These are phyloP conservation scores for Papiliotrema nemorosa DNA, from an alignment of 1,284 basidiomycete genomes.

Conservation along the genomic window DNA sequence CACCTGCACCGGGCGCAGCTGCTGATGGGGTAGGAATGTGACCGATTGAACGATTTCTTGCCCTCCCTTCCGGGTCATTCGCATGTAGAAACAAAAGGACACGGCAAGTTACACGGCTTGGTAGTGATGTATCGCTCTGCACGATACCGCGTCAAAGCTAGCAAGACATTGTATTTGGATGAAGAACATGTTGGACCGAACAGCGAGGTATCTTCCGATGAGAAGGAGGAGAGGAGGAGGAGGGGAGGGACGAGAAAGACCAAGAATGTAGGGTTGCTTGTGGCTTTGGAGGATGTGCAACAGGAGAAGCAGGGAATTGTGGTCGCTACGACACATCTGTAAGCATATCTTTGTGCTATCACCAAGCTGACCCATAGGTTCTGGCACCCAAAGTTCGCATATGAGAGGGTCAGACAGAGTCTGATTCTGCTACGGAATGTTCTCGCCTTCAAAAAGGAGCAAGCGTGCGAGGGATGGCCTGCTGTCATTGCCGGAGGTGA, in stretches of 20 bases:
- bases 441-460: slow-evolving; percentile 57
- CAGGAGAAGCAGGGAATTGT: slow-evolving; percentile 52
- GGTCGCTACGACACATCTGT: slow-evolving; percentile 63
- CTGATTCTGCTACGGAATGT: slow-evolving; percentile 64
- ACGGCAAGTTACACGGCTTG: slow-evolving; percentile 74
- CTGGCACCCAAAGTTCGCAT: slow-evolving; percentile 88
- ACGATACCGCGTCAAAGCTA: slow-evolving; percentile 54
- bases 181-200: slow-evolving; percentile 49
- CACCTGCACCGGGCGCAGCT: not conserved
- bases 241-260: slow-evolving; percentile 67
- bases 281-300: slow-evolving; percentile 58
- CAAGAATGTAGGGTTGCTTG: slow-evolving; percentile 74
- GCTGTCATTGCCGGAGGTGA: slow-evolving; percentile 78
- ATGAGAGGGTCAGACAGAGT: slow-evolving; percentile 73
- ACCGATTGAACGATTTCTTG: slow-evolving; percentile 64
- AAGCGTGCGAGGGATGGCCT: slow-evolving; percentile 61
- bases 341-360: slow-evolving; percentile 12
- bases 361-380: slow-evolving; percentile 54
- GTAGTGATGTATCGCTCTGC: slow-evolving; percentile 66
- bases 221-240: slow-evolving; percentile 28
- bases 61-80: slow-evolving; percentile 54
- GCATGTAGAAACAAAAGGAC: slow-evolving; percentile 62
- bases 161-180: slow-evolving; percentile 63
- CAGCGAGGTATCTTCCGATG: slow-evolving; percentile 16
- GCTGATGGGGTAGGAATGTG: slow-evolving; percentile 42